These are phyloP conservation scores for Fusarium veterinarium DNA, from an alignment of 2,329 filamentous ascomycete genomes.

Conservation along the genomic window DNA sequence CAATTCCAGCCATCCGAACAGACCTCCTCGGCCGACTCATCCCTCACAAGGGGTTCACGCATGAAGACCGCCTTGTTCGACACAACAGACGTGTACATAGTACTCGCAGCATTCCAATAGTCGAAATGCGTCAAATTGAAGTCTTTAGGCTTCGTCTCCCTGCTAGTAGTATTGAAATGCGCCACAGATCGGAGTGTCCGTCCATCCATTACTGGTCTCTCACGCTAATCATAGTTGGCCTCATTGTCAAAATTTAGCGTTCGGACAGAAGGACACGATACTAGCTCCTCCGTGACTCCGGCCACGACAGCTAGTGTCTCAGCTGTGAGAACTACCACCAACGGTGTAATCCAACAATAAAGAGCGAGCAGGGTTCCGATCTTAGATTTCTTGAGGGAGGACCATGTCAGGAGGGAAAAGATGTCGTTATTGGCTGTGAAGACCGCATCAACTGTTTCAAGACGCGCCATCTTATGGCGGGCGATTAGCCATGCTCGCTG, in stretches of 20 bases:
- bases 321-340: not conserved
- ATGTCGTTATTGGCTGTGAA: constrained; percentile 16
- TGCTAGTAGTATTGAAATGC: not conserved
- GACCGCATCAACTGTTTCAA: not conserved
- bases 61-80: not conserved
- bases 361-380: not conserved
- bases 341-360: not conserved
- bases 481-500: not conserved
- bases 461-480: not conserved
- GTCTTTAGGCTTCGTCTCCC: not conserved
- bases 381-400: not conserved
- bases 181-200: not conserved
- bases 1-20: constrained; percentile 1
- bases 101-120: too few relatives aligned
- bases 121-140: not conserved
- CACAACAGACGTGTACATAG: not conserved
- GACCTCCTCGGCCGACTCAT: not conserved
- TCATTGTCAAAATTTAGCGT: constrained; percentile 19
- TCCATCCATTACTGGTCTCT: not conserved
- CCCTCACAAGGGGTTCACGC: not conserved
- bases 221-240: not conserved
- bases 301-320: not conserved
- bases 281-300: too few relatives aligned
- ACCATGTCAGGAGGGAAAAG: not conserved
- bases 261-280: not conserved